Conservation (phyloP, 1,284 basidiomycete species). For the Cutaneotrichosporon spelunceum region DNA sequence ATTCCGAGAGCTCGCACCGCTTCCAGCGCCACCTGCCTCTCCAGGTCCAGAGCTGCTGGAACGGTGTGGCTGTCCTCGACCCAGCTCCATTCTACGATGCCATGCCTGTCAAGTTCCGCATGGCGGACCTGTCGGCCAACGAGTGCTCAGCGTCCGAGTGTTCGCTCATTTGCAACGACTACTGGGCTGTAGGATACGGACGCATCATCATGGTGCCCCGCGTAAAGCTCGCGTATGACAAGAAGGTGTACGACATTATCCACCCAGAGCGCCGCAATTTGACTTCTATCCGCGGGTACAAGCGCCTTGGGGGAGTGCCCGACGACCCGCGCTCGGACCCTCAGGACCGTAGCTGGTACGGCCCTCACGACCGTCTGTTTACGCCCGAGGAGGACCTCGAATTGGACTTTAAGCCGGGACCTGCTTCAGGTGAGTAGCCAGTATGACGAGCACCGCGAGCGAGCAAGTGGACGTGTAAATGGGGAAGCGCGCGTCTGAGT, state of each 20-base stretch:
- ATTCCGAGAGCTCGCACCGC: conserved; percentile 66
- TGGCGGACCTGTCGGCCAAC: conserved; percentile 72
- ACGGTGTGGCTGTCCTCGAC: conserved; percentile 87
- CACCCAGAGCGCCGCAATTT: conserved; percentile 83
- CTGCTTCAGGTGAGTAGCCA: conserved; percentile 80
- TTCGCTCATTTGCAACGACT: conserved; percentile 84
- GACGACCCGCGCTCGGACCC: conserved; percentile 92
- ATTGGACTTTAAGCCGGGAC: conserved; percentile 72
- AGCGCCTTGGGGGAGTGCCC: conserved; percentile 81
- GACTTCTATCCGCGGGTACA: conserved; percentile 87
- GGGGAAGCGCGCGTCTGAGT: too few relatives aligned
- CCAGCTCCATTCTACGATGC: conserved; percentile 87
- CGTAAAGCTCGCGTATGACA: conserved; percentile 91
- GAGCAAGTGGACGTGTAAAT: background rate
- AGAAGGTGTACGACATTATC: conserved; percentile 87
- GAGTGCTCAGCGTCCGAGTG: conserved; percentile 94
- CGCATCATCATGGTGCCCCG: conserved; percentile 93
- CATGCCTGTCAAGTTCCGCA: conserved; percentile 84
- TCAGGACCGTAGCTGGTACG: conserved; percentile 88
- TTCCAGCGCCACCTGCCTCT: conserved; percentile 88
- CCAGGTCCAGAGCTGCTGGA: conserved; percentile 96
- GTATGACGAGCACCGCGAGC: background rate
- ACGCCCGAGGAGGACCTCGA: conserved; percentile 75
- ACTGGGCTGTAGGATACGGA: conserved; percentile 88
- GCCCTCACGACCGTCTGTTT: conserved; percentile 89